These are phyloP conservation scores for Magnusiomyces tetraspermus DNA, from an alignment of 1,139 yeast genomes.

Conservation along the genomic window DNA sequence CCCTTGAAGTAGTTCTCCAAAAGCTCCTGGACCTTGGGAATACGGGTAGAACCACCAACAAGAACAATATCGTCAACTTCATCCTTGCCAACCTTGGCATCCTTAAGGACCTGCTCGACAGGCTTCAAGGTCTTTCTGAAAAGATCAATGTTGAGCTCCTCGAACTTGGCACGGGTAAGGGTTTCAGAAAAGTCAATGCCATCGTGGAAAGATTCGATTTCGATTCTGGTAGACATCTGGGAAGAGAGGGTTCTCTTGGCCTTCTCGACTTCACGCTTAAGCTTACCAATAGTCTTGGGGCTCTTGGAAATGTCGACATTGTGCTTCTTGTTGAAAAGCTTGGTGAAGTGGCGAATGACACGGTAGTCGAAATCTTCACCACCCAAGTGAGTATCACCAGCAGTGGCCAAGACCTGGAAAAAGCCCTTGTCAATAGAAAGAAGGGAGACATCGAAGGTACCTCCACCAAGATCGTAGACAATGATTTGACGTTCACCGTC, in stretches of 20 bases:
- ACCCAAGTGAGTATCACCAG: too few relatives aligned
- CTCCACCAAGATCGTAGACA: conserved; percentile 95
- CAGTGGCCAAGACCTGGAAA: too few relatives aligned
- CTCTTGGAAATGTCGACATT: conserved; percentile 64
- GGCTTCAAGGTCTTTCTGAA: conserved; percentile 89
- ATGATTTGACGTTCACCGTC: conserved; percentile 84
- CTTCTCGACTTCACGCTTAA: conserved; percentile 94
- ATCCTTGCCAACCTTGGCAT: conserved; percentile 71
- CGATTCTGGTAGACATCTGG: conserved; percentile 82
- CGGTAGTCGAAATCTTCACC: too few relatives aligned
- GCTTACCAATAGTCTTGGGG: conserved; percentile 73
- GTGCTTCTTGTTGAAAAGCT: conserved; percentile 82
- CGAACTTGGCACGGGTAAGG: conserved; percentile 89
- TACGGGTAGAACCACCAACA: conserved; percentile 97
- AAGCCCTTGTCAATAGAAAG: conserved; percentile 97
- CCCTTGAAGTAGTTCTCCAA: conserved; percentile 82
- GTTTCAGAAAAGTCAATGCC: conserved; percentile 94
- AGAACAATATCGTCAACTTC: conserved; percentile 87
- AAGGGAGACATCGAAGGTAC: conserved; percentile 87
- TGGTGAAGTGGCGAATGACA: conserved; percentile 75
- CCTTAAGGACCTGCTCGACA: conserved; percentile 85
- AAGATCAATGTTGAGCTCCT: conserved; percentile 78
- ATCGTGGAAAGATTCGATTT: conserved; percentile 89
- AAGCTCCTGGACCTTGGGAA: conserved; percentile 91
- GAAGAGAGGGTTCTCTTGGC: conserved; percentile 92